A percentile compares a stretch with the other conserved stretches of the same genome.
These are phyloP conservation scores for Geotrichum siamense DNA, from an alignment of 1,139 yeast genomes.

Conservation along the genomic window DNA sequence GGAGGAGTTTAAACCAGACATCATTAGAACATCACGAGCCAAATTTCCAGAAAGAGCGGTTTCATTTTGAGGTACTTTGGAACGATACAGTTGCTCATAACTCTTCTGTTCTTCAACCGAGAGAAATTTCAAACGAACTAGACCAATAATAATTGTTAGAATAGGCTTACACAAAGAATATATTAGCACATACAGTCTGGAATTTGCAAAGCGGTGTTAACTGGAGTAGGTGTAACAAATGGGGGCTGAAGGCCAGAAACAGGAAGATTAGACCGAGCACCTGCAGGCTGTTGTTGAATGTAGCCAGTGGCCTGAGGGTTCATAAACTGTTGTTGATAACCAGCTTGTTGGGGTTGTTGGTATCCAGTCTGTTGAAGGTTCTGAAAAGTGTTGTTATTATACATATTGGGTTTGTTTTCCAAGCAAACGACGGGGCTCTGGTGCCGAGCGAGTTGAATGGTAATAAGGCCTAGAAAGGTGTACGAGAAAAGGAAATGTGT, in stretches of 20 bases:
- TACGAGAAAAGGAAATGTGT: too few relatives aligned
- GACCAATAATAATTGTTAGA: not conserved
- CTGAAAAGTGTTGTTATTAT: conserved; percentile 7
- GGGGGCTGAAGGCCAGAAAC: conserved; percentile 17
- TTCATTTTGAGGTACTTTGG: conserved; percentile 69
- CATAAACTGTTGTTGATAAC: conserved; percentile 7
- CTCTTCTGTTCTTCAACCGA: conserved; percentile 78
- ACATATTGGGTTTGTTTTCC: too few relatives aligned
- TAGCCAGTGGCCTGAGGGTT: conserved; percentile 25
- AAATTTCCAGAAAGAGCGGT: conserved; percentile 64
- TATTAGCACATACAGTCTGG: conserved; percentile 36
- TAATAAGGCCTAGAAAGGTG: too few relatives aligned
- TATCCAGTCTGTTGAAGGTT: conserved; percentile 19
- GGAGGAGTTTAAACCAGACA: conserved; percentile 71
- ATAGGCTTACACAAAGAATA: not conserved
- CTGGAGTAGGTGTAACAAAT: conserved; percentile 26
- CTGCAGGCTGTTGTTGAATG: conserved; percentile 14
- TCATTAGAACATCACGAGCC: conserved; percentile 70
- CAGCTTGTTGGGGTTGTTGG: conserved; percentile 9
- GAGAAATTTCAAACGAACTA: conserved; percentile 69
- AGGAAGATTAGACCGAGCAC: conserved; percentile 9
- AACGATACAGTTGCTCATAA: conserved; percentile 73
- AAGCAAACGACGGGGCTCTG: too few relatives aligned
- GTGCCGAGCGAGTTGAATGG: too few relatives aligned
- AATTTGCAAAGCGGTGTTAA: conserved; percentile 24